Evolutionary conservation across 1,284 basidiomycete species (phyloP).

Genomic region (Apiotrichum laibachii): DNA sequence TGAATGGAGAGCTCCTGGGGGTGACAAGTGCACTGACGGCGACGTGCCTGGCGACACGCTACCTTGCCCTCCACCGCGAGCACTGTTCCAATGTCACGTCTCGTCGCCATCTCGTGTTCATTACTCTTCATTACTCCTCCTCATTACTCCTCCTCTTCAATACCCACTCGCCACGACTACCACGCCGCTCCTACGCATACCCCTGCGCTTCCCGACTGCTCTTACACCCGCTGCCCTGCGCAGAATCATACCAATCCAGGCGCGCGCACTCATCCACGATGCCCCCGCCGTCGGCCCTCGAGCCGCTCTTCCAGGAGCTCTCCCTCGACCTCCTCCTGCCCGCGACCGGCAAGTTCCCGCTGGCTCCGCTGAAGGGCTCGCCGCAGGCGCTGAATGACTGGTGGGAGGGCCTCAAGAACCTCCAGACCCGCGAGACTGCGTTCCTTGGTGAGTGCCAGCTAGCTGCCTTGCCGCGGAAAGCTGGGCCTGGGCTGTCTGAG

Average conservation of each 20-base stretch:
- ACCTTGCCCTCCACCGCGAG: too few species aligned
- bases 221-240: too few species aligned
- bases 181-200: neutral
- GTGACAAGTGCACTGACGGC: neutral
- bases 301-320: conserved; percentile 64
- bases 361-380: conserved; percentile 27
- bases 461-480: too few species aligned
- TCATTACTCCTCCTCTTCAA: too few species aligned
- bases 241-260: too few species aligned
- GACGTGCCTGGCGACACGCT: too few species aligned
- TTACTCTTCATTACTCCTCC: too few species aligned
- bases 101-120: neutral
- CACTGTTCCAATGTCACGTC: too few species aligned
- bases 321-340: conserved; percentile 66
- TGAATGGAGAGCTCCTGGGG: neutral
- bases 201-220: neutral
- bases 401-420: conserved; percentile 54
- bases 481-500: too few species aligned
- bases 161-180: too few species aligned
- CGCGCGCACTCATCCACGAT: neutral
- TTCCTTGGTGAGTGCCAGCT: conserved; percentile 65
- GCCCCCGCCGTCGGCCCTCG: conserved; percentile 45
- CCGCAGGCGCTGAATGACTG: conserved; percentile 55
- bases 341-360: conserved; percentile 56
- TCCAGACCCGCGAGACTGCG: conserved; percentile 49